phyloP scores from a whole-genome alignment of 164 flowering plant species.

The Aristolochia contorta region DNA sequence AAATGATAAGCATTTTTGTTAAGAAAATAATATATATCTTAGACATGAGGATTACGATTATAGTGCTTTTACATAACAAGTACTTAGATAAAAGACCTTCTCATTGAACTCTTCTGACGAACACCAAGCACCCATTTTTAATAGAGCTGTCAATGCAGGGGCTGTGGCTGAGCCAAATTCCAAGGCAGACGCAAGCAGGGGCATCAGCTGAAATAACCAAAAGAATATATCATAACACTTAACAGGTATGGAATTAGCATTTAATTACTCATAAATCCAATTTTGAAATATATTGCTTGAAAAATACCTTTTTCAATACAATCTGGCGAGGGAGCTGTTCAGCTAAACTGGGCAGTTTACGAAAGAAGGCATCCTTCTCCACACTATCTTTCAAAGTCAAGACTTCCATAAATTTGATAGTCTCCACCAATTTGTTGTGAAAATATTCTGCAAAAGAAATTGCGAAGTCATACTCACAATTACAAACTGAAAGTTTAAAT shows the following conservation, averaged over 20 bases:
- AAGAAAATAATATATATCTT: too few relatives aligned
- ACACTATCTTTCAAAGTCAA: constrained; percentile 93
- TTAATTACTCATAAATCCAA: too few relatives aligned
- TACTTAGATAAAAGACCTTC: constrained; percentile 38
- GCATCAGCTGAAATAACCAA: constrained; percentile 58
- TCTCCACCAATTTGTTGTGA: constrained; percentile 96
- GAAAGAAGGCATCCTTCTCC: constrained; percentile 96
- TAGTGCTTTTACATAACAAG: too few relatives aligned
- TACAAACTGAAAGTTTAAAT: background rate
- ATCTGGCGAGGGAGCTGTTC: constrained; percentile 97
- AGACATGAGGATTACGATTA: too few relatives aligned
- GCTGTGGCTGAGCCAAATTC: constrained; percentile 99
- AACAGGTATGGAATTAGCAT: background rate
- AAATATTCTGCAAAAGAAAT: constrained; percentile 69
- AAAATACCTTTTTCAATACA: constrained; percentile 78
- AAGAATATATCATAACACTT: constrained; percentile 4
- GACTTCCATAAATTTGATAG: constrained; percentile 96
- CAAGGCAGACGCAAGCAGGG: constrained; percentile 85
- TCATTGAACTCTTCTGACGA: constrained; percentile 66
- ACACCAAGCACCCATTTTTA: constrained; percentile 98
- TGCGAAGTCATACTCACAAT: constrained; percentile 4
- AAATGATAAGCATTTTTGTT: too few relatives aligned
- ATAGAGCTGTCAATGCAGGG: constrained; percentile 85
- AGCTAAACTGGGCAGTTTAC: constrained; percentile 90
- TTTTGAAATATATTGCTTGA: background rate